phyloP scores from a whole-genome alignment of 371 early-diverging fungal species.

The Syncephalastrum monosporum region DNA sequence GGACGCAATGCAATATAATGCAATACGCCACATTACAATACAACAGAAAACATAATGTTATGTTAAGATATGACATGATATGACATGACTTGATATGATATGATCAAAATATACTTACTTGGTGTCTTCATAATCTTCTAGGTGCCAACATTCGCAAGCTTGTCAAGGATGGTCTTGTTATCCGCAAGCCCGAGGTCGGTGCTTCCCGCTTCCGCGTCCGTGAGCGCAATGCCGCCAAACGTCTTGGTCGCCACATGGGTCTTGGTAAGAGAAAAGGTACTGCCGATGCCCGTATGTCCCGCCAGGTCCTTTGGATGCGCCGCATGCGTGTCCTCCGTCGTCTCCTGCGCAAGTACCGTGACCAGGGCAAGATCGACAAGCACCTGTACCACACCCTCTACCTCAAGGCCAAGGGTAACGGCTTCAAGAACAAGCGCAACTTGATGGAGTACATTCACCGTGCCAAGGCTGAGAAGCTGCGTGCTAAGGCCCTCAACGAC shows the following conservation, averaged over 20 bases:
- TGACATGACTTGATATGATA: background rate
- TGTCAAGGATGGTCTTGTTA: constrained; percentile 96
- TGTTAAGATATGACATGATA: no score
- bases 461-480: constrained; percentile 99
- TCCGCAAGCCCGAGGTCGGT: constrained; percentile 93
- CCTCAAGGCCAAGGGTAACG: constrained; percentile 99
- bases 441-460: constrained; percentile 99
- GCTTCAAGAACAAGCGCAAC: constrained; percentile 99
- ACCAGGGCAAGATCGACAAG: constrained; percentile 97
- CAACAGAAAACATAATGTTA: no score
- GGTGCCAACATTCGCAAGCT: constrained; percentile 97
- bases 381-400: constrained; percentile 98
- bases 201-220: constrained; percentile 98
- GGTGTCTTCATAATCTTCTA: constrained; percentile 21
- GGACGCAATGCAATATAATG: no score
- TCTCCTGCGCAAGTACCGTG: constrained; percentile 97
- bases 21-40: no score
- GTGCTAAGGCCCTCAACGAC: constrained; percentile 93
- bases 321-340: constrained; percentile 98
- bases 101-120: background rate
- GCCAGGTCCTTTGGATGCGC: constrained; percentile 98
- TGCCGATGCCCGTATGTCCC: constrained; percentile 99
- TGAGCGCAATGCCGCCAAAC: constrained; percentile 92
- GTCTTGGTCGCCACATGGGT: constrained; percentile 99
- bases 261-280: constrained; percentile 99